Evolutionary conservation across 371 early-diverging fungal species (phyloP).

Genomic region (Mortierella sp.): DNA sequence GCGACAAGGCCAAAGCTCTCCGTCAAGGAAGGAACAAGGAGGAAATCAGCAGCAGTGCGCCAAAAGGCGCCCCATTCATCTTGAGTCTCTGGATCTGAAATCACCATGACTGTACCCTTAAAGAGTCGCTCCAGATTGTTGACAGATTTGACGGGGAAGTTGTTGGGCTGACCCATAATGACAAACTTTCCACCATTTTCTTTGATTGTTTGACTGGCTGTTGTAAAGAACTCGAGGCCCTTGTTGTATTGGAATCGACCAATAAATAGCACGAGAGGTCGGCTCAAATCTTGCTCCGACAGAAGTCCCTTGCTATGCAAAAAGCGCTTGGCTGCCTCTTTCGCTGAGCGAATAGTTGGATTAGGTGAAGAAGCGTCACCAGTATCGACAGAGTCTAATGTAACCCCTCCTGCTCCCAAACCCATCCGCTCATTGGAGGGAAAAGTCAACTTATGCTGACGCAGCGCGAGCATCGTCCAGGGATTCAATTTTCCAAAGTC

Average conservation of each 20-base stretch:
- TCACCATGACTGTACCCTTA: slow-evolving; percentile 62
- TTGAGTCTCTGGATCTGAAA: slow-evolving; percentile 61
- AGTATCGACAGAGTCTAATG: background rate
- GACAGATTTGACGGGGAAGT: slow-evolving; percentile 64
- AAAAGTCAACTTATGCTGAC: slow-evolving; percentile 55
- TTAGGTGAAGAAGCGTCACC: slow-evolving; percentile 17
- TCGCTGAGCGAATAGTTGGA: slow-evolving; percentile 58
- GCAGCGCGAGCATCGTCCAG: slow-evolving; percentile 61
- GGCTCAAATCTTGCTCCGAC: slow-evolving; percentile 58
- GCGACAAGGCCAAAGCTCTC: slow-evolving; percentile 75
- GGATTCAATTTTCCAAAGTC: slow-evolving; percentile 68
- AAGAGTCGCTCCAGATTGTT: slow-evolving; percentile 57
- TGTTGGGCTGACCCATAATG: slow-evolving; percentile 73
- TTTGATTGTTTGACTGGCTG: slow-evolving; percentile 58
- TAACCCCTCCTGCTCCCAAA: slow-evolving; percentile 13
- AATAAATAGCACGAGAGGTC: slow-evolving; percentile 68
- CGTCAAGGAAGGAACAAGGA: slow-evolving; percentile 70
- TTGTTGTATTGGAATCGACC: slow-evolving; percentile 77
- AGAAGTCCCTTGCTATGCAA: slow-evolving; percentile 63
- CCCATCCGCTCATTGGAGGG: slow-evolving; percentile 56
- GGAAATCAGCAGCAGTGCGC: slow-evolving; percentile 73
- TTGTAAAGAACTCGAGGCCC: slow-evolving; percentile 65
- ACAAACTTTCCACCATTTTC: slow-evolving; percentile 64
- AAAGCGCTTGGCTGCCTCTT: slow-evolving; percentile 67
- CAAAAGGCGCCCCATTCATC: slow-evolving; percentile 64